phyloP scores from a whole-genome alignment of 2,329 filamentous ascomycete genomes.

The Lomentospora prolificans region DNA sequence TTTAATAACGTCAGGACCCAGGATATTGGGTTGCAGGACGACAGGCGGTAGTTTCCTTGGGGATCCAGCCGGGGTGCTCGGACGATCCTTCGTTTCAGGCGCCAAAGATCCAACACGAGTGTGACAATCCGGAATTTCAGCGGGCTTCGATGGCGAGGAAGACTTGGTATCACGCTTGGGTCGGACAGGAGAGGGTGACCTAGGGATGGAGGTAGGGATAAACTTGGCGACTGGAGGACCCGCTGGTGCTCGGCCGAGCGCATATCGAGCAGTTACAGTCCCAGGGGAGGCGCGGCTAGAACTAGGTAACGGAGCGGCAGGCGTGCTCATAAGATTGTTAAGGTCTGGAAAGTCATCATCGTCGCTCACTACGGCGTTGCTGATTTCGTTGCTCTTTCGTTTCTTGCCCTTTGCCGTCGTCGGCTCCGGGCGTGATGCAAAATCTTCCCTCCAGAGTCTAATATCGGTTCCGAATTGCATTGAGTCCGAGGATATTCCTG shows the following conservation, averaged over 20 bases:
- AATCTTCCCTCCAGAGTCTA: constrained; percentile 6
- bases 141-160: background rate
- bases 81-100: background rate
- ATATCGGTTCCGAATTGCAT: constrained; percentile 5
- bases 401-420: constrained; percentile 26
- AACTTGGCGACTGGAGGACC: background rate
- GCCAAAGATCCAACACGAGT: background rate
- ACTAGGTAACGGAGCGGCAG: constrained; percentile 18
- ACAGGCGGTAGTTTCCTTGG: constrained; percentile 4
- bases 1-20: constrained; percentile 1
- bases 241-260: background rate
- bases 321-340: constrained; percentile 34
- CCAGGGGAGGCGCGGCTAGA: background rate
- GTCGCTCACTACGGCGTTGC: constrained; percentile 11
- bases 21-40: background rate
- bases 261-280: background rate
- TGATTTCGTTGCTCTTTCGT: constrained; percentile 41
- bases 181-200: background rate
- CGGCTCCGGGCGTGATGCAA: background rate
- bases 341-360: constrained; percentile 41
- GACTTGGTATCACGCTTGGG: background rate
- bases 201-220: background rate
- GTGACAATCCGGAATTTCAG: background rate
- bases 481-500: constrained; percentile 2
- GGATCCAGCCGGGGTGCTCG: background rate